Evolutionary conservation across 1,284 basidiomycete genomes (phyloP).

Genomic region (Ganoderma leucocontextum): DNA sequence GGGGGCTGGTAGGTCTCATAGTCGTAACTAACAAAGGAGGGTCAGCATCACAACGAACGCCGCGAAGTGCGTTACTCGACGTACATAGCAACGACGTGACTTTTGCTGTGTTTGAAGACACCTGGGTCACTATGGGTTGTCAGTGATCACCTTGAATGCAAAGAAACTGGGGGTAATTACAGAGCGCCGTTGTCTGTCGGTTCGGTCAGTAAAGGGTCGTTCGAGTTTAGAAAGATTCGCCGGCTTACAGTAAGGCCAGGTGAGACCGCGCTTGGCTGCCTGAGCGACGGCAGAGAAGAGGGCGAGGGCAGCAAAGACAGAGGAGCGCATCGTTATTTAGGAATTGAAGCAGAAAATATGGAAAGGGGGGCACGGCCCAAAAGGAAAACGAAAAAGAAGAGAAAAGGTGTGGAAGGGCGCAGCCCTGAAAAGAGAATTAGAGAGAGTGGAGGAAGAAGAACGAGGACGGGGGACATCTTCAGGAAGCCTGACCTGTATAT

Average conservation of each 20-base stretch:
- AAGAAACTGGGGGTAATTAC: not conserved
- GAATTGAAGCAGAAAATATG: not conserved
- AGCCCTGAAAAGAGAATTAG: not conserved
- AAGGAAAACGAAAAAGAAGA: not conserved
- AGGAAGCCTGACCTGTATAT: not conserved
- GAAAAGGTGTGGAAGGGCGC: not conserved
- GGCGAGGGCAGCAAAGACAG: conserved; percentile 3
- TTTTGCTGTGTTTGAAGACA: conserved; percentile 1
- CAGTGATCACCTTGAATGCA: not conserved
- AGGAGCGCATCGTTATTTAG: conserved; percentile 1
- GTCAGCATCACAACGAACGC: not conserved
- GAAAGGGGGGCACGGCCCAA: not conserved
- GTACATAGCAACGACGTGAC: conserved; percentile 8
- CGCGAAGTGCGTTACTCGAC: not conserved
- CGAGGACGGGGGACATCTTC: not conserved
- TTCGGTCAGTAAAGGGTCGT: not conserved
- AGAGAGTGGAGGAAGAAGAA: not conserved
- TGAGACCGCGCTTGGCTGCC: conserved; percentile 10
- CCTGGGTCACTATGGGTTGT: not conserved
- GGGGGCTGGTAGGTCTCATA: conserved; percentile 6
- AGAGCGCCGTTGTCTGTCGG: not conserved
- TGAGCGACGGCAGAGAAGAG: conserved; percentile 5
- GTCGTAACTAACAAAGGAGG: not conserved
- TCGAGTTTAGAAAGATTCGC: too few relatives aligned
- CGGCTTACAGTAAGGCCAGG: conserved; percentile 7